Conservation (phyloP, 495 filamentous ascomycete genomes). For the Penicillium canariense region DNA sequence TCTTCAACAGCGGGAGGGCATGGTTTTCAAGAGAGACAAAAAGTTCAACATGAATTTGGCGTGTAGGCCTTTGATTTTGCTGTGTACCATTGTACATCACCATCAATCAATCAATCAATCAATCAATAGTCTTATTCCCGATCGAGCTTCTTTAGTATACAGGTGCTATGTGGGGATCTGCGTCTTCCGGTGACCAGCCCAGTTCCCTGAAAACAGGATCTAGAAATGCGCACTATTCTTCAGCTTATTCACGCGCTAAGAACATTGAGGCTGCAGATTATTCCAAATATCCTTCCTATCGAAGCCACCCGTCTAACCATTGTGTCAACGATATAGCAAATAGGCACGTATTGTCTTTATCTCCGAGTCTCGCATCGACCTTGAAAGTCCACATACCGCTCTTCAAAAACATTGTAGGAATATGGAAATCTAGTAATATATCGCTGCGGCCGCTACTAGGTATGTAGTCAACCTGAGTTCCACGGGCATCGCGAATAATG, state of each 20-base stretch:
- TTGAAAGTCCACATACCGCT: conserved; percentile 18
- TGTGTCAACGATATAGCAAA: conserved; percentile 17
- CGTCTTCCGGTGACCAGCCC: too few relatives aligned
- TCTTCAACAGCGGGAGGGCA: conserved; percentile 38
- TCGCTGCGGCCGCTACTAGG: conserved; percentile 18
- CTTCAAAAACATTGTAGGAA: conserved; percentile 12
- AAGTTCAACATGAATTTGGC: conserved; percentile 36
- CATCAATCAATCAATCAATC: not conserved
- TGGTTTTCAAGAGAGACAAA: conserved; percentile 35
- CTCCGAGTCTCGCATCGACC: conserved; percentile 10
- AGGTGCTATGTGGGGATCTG: too few relatives aligned
- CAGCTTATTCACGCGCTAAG: too few relatives aligned
- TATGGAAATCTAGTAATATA: conserved; percentile 16
- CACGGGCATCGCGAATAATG: conserved; percentile 11
- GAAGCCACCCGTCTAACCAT: conserved; percentile 8
- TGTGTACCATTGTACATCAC: conserved; percentile 14
- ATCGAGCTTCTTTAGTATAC: too few relatives aligned
- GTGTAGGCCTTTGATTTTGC: conserved; percentile 19
- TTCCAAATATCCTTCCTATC: too few relatives aligned
- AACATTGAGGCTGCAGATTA: too few relatives aligned
- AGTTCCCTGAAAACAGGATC: too few relatives aligned
- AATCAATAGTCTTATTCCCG: not conserved
- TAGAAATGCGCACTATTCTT: too few relatives aligned
- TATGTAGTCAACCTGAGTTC: conserved; percentile 14
- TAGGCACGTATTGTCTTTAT: conserved; percentile 15